phyloP scores from a whole-genome alignment of 2,329 filamentous ascomycete species.

The Cyclaneusma minus region DNA sequence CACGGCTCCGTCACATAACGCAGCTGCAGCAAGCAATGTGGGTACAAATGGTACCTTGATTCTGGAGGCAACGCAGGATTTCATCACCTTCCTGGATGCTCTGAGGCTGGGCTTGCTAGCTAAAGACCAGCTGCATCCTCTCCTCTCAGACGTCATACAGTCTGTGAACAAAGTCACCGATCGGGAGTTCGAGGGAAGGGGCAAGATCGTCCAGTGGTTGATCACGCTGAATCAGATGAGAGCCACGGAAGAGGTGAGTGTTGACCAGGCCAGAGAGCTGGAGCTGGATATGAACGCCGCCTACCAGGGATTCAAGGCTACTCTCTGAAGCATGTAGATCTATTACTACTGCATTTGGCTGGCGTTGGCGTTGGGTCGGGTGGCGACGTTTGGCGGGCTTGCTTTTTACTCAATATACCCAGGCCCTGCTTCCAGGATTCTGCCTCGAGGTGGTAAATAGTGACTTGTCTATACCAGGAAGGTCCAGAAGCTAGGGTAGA shows the following conservation, averaged over 20 bases:
- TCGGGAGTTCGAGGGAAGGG: constrained; percentile 83
- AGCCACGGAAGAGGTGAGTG: constrained; percentile 76
- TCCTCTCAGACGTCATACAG: constrained; percentile 90
- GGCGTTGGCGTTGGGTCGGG: too few relatives aligned
- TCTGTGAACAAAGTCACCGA: constrained; percentile 95
- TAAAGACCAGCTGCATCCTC: constrained; percentile 90
- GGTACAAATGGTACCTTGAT: constrained; percentile 49
- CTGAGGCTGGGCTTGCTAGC: constrained; percentile 82
- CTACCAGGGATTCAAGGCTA: constrained; percentile 76
- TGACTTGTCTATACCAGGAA: constrained; percentile 85
- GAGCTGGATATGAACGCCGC: constrained; percentile 89
- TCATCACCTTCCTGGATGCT: constrained; percentile 95
- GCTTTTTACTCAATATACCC: not conserved
- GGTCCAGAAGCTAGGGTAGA: constrained; percentile 97
- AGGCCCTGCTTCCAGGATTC: too few relatives aligned
- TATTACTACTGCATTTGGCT: too few relatives aligned
- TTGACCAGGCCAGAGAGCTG: constrained; percentile 76
- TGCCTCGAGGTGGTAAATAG: too few relatives aligned
- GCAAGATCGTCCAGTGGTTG: constrained; percentile 97
- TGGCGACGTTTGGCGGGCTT: too few relatives aligned
- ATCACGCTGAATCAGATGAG: constrained; percentile 97
- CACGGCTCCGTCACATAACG: constrained; percentile 30
- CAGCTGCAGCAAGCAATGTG: constrained; percentile 24
- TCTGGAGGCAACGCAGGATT: constrained; percentile 86
- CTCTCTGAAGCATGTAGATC: constrained; percentile 8